These are phyloP conservation scores for Martiniozyma abietophila DNA, from an alignment of 805 yeast genomes.

Conservation along the genomic window DNA sequence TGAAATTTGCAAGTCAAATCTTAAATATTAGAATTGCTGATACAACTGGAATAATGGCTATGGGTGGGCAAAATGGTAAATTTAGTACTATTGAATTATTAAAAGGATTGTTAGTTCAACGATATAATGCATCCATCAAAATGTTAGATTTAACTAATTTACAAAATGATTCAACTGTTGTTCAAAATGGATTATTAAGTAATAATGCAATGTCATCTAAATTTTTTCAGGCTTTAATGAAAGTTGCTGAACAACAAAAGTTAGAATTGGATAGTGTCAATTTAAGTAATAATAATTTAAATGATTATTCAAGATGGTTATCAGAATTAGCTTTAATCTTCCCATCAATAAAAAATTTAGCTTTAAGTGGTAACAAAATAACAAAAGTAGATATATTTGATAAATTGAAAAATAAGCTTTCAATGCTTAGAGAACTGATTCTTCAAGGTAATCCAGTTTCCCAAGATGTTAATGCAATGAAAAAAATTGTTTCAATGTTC, in stretches of 20 bases:
- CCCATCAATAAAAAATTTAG: constrained; percentile 70
- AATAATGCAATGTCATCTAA: constrained; percentile 44
- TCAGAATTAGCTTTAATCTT: constrained; percentile 61
- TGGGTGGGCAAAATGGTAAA: constrained; percentile 16
- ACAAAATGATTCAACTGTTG: constrained; percentile 51
- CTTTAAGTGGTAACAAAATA: constrained; percentile 70
- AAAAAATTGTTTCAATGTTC: constrained; percentile 60
- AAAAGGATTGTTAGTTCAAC: constrained; percentile 45
- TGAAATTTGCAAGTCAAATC: constrained; percentile 67
- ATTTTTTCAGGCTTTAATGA: constrained; percentile 85
- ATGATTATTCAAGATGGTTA: constrained; percentile 42
- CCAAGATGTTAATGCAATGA: constrained; percentile 33
- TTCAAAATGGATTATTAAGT: constrained; percentile 51
- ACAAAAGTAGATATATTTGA: constrained; percentile 52
- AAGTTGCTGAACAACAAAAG: constrained; percentile 49
- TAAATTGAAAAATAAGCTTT: constrained; percentile 68
- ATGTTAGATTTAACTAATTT: constrained; percentile 64
- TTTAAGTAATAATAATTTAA: constrained; percentile 59
- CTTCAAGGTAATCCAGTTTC: constrained; percentile 68
- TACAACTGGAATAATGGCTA: constrained; percentile 11
- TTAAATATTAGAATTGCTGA: constrained; percentile 41
- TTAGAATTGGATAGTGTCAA: constrained; percentile 63
- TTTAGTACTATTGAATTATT: constrained; percentile 65
- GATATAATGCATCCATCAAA: constrained; percentile 58
- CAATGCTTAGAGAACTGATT: constrained; percentile 65